A percentile compares a stretch with the other conserved stretches of the same genome.
phyloP scores from a whole-genome alignment of 768 basidiomycete species.

The Cystobasidium onofrii region DNA sequence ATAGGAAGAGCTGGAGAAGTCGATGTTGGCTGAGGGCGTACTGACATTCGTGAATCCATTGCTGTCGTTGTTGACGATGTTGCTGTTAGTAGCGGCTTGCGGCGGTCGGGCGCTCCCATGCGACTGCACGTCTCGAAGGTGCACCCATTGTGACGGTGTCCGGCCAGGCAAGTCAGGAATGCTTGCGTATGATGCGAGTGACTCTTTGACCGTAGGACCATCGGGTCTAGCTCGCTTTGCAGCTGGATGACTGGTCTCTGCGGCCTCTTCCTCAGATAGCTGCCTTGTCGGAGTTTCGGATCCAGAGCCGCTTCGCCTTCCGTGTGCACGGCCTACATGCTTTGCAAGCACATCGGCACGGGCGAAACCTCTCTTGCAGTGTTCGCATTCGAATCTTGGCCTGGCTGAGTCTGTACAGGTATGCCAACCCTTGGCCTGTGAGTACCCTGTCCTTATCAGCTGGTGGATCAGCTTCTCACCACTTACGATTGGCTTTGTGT shows the following conservation, averaged over 20 bases:
- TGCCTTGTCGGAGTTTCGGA: background rate
- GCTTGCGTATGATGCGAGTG: background rate
- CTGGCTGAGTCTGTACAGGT: background rate
- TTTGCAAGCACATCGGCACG: background rate
- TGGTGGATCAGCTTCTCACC: background rate
- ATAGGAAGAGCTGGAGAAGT: background rate
- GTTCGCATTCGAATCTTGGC: background rate
- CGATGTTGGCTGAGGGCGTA: background rate
- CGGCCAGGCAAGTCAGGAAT: background rate
- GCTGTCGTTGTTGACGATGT: background rate
- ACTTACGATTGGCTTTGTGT: constrained; percentile 5
- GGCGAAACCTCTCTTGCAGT: constrained; percentile 1
- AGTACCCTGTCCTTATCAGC: background rate
- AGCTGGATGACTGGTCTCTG: background rate
- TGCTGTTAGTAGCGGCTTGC: background rate
- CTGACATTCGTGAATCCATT: background rate
- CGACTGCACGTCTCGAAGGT: background rate
- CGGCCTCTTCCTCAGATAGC: background rate
- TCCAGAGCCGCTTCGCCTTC: background rate
- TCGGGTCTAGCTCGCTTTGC: background rate
- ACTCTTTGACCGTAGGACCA: background rate
- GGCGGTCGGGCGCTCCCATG: background rate
- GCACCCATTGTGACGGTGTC: background rate
- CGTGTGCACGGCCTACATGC: background rate
- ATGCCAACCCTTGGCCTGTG: background rate